Percentiles rank a stretch among this genome's conserved stretches.
Conservation (phyloP, 2,329 filamentous ascomycete species). For the Onygenales sp. region DNA sequence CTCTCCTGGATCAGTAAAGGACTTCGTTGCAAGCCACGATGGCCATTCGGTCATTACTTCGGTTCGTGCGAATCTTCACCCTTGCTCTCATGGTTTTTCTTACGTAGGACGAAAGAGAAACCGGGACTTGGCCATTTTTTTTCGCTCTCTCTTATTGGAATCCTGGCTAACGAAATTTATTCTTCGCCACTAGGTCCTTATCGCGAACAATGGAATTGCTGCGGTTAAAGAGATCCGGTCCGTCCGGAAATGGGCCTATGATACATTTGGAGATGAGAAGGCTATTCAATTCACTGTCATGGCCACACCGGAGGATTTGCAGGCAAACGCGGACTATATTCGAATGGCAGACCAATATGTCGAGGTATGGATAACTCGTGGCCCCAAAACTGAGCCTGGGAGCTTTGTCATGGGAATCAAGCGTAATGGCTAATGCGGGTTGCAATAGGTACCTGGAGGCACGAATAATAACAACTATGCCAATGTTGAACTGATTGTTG, state of each 20-base stretch:
- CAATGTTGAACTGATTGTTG: slow-evolving; percentile 98
- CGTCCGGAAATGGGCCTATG: slow-evolving; percentile 99
- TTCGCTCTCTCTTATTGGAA: background rate
- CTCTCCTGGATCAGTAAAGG: slow-evolving; percentile 78
- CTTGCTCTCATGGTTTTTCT: background rate
- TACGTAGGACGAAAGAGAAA: too few species aligned
- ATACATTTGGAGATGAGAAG: slow-evolving; percentile 95
- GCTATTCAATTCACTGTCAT: slow-evolving; percentile 99
- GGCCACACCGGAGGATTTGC: slow-evolving; percentile 95
- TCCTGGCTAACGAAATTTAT: background rate
- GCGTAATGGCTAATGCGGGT: background rate
- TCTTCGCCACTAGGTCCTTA: slow-evolving; percentile 64
- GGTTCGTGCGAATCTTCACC: slow-evolving; percentile 46
- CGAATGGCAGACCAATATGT: slow-evolving; percentile 99
- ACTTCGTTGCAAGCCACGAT: slow-evolving; percentile 82
- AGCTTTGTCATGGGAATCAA: background rate
- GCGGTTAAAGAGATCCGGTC: slow-evolving; percentile 99
- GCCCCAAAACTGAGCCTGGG: background rate
- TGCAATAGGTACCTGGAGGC: slow-evolving; percentile 68
- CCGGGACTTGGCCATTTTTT: background rate
- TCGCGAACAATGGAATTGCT: slow-evolving; percentile 99
- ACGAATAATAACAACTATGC: slow-evolving; percentile 99
- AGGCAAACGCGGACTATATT: slow-evolving; percentile 98
- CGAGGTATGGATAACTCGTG: slow-evolving; percentile 47
- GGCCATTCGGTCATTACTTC: slow-evolving; percentile 98